Conservation (phyloP, 176 grass and related monocot species). For the Musa itinerans region DNA sequence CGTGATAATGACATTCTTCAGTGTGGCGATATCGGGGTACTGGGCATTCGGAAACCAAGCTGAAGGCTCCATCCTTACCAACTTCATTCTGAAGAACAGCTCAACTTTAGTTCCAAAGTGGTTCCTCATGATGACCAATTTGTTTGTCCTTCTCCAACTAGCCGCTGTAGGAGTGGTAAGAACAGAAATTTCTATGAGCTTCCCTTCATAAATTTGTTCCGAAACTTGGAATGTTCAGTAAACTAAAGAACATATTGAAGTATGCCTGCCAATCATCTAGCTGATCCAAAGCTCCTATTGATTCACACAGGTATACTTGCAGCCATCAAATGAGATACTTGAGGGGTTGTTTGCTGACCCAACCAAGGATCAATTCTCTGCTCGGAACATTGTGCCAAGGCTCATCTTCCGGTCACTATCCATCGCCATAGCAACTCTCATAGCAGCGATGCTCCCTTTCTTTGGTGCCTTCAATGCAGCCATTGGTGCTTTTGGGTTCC, state of each 20-base stretch:
- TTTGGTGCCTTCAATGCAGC: conserved; percentile 89
- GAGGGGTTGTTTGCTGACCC: conserved; percentile 58
- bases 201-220: too few species aligned
- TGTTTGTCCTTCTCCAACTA: conserved; percentile 72
- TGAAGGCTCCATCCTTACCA: conserved; percentile 42
- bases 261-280: background rate
- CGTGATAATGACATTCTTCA: conserved; percentile 78
- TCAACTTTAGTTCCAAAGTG: conserved; percentile 47
- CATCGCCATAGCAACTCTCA: conserved; percentile 48
- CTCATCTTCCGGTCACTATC: conserved; percentile 43
- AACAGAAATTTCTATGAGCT: background rate
- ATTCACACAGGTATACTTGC: conserved; percentile 57
- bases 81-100: conserved; percentile 53
- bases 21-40: conserved; percentile 77
- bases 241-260: too few species aligned
- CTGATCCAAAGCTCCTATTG: background rate
- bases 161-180: conserved; percentile 62
- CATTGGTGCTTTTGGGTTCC: conserved; percentile 77
- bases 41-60: conserved; percentile 83
- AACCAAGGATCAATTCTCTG: conserved; percentile 46
- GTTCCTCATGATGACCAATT: conserved; percentile 55
- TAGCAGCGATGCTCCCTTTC: conserved; percentile 89
- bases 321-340: conserved; percentile 81
- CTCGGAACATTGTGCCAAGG: conserved; percentile 53
- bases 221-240: background rate